Evolutionary conservation across 352 stramenopile species (phyloP).

Genomic region (Phytophthora idaei): DNA sequence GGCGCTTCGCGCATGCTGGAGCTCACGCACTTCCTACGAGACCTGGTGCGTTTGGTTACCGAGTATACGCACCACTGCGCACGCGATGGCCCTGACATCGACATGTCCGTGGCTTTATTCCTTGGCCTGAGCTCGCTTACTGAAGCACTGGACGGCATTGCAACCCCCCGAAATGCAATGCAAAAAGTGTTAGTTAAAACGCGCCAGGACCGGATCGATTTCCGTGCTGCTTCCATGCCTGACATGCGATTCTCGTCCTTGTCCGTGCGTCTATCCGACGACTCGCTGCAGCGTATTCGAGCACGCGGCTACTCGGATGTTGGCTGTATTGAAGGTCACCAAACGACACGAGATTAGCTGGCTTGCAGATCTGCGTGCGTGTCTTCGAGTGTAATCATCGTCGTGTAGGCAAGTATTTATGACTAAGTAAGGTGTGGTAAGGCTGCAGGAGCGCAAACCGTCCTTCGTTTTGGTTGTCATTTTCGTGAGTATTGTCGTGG

Average conservation of each 20-base stretch:
- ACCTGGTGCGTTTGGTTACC: constrained; percentile 54
- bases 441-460: too few relatives aligned
- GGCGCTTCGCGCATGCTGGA: constrained; percentile 56
- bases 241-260: constrained; percentile 60
- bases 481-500: too few relatives aligned
- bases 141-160: constrained; percentile 49
- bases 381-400: background rate
- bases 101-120: constrained; percentile 72
- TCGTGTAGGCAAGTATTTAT: constrained; percentile 14
- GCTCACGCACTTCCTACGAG: constrained; percentile 68
- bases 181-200: constrained; percentile 51
- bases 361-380: background rate
- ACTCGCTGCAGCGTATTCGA: constrained; percentile 32
- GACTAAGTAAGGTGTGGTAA: too few relatives aligned
- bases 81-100: constrained; percentile 57
- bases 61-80: constrained; percentile 46
- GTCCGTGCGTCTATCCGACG: constrained; percentile 34
- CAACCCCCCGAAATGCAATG: constrained; percentile 36
- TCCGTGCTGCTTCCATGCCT: constrained; percentile 68
- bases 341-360: constrained; percentile 8
- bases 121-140: constrained; percentile 52
- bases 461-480: too few relatives aligned
- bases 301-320: constrained; percentile 42
- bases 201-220: constrained; percentile 73
- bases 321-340: background rate